A percentile compares a stretch with the other conserved stretches of the same genome.
Evolutionary conservation across 805 yeast species (phyloP).

Genomic region (Tetrapisispora taiwanensis): DNA sequence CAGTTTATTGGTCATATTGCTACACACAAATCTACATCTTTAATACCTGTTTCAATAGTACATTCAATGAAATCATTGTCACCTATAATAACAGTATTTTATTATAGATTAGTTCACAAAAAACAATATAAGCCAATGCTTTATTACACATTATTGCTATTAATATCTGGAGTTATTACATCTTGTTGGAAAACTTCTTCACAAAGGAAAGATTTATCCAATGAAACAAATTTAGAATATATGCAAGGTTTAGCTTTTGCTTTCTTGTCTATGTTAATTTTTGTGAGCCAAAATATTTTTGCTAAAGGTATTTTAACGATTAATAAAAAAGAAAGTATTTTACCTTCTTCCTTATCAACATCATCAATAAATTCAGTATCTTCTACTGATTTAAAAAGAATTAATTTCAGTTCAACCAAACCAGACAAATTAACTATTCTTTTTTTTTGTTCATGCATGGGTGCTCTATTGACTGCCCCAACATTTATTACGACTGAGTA

Average conservation of each 20-base stretch:
- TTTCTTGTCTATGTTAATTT: constrained; percentile 41
- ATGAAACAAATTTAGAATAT: not conserved
- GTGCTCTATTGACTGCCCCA: constrained; percentile 58
- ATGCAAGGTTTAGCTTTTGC: constrained; percentile 31
- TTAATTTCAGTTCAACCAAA: constrained; percentile 24
- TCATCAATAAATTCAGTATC: constrained; percentile 14
- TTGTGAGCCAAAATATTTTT: constrained; percentile 70
- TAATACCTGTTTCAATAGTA: constrained; percentile 89
- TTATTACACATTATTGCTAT: constrained; percentile 68
- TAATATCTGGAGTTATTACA: constrained; percentile 77
- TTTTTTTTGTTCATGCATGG: constrained; percentile 60
- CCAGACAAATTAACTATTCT: constrained; percentile 63
- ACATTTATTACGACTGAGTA: constrained; percentile 51
- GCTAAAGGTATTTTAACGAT: constrained; percentile 63
- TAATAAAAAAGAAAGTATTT: constrained; percentile 24
- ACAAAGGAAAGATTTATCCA: not conserved
- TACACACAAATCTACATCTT: constrained; percentile 82
- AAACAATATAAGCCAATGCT: constrained; percentile 53
- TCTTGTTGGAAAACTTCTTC: constrained; percentile 42
- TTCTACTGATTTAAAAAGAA: constrained; percentile 17
- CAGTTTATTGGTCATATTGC: constrained; percentile 89
- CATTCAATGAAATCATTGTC: constrained; percentile 90
- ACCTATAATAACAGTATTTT: constrained; percentile 78
- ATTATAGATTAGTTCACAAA: constrained; percentile 55
- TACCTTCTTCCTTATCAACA: constrained; percentile 15